phyloP scores from a whole-genome alignment of 2,329 filamentous ascomycete species.

The Cercospora beticola region DNA sequence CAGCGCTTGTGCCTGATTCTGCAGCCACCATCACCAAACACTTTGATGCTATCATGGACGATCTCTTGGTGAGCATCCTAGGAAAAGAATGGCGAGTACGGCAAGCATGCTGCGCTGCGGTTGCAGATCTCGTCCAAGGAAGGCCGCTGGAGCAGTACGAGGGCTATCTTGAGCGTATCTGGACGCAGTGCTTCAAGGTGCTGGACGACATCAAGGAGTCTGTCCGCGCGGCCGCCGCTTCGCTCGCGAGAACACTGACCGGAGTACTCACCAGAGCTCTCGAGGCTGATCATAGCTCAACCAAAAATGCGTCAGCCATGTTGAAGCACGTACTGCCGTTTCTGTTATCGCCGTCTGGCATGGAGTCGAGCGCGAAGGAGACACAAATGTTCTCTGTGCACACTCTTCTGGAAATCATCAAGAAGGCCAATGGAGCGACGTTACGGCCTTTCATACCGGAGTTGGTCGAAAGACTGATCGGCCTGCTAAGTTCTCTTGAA shows the following conservation, averaged over 20 bases:
- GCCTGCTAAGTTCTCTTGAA: slow-evolving; percentile 82
- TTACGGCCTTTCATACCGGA: slow-evolving; percentile 78
- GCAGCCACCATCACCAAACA: slow-evolving; percentile 72
- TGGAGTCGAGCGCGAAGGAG: slow-evolving; percentile 85
- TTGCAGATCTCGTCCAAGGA: slow-evolving; percentile 83
- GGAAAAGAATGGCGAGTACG: slow-evolving; percentile 91
- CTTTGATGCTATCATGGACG: slow-evolving; percentile 85
- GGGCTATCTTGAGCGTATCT: slow-evolving; percentile 79
- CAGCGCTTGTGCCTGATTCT: slow-evolving; percentile 86
- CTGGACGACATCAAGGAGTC: slow-evolving; percentile 94
- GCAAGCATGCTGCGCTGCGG: slow-evolving; percentile 86
- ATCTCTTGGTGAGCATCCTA: slow-evolving; percentile 80
- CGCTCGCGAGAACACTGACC: slow-evolving; percentile 79
- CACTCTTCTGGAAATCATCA: slow-evolving; percentile 84
- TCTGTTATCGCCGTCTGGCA: slow-evolving; percentile 79
- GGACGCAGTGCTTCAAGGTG: slow-evolving; percentile 82
- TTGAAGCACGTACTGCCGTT: slow-evolving; percentile 87
- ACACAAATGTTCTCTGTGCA: slow-evolving; percentile 77
- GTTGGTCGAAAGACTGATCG: slow-evolving; percentile 77
- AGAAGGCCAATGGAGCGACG: slow-evolving; percentile 74
- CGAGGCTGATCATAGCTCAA: slow-evolving; percentile 69
- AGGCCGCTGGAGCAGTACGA: slow-evolving; percentile 69
- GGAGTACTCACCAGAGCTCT: slow-evolving; percentile 82
- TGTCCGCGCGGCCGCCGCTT: slow-evolving; percentile 76
- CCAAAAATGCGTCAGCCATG: slow-evolving; percentile 71